These are phyloP conservation scores for Strombidium stylifer DNA, from an alignment of 73 alveolate species.

Conservation along the genomic window DNA sequence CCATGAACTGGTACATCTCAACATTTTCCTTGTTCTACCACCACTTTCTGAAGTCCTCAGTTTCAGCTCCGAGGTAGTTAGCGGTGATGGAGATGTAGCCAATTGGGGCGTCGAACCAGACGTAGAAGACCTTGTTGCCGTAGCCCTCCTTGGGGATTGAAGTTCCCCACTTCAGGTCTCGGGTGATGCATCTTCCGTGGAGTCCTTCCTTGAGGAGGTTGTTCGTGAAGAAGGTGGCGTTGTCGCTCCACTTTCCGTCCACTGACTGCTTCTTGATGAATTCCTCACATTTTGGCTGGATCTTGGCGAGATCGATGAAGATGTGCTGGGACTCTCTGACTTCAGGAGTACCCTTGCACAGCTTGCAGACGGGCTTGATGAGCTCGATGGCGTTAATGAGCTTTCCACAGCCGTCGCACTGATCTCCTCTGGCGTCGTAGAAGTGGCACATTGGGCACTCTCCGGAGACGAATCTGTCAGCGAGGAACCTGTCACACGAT, in stretches of 20 bases:
- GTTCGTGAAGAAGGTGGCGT: conserved; percentile 74
- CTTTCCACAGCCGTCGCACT: conserved; percentile 97
- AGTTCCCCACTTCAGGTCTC: conserved; percentile 98
- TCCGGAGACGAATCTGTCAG: conserved; percentile 96
- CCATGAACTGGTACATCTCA: conserved; percentile 95
- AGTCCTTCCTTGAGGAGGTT: conserved; percentile 93
- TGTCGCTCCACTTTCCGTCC: conserved; percentile 92
- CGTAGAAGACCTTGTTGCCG: conserved; percentile 95
- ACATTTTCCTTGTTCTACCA: conserved; percentile 97
- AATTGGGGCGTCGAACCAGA: conserved; percentile 99
- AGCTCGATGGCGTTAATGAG: conserved; percentile 91
- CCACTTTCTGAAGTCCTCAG: conserved; percentile 98
- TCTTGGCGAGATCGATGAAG: conserved; percentile 84
- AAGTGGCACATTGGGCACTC: conserved; percentile 91
- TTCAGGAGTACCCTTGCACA: conserved; percentile 83
- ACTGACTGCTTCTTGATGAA: conserved; percentile 76
- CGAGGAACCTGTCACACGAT: conserved; percentile 84
- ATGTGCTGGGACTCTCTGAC: conserved; percentile 76
- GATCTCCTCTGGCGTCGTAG: conserved; percentile 97
- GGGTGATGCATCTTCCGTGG: conserved; percentile 94
- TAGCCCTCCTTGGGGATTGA: conserved; percentile 95
- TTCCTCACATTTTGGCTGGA: conserved; percentile 71
- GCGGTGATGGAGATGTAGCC: conserved; percentile 98
- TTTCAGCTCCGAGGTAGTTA: conserved; percentile 78
- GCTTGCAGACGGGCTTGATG: conserved; percentile 88